Percentiles rank a stretch among this genome's conserved stretches.
Conservation (phyloP, 352 stramenopile species). For the Pythium sukuiense region DNA sequence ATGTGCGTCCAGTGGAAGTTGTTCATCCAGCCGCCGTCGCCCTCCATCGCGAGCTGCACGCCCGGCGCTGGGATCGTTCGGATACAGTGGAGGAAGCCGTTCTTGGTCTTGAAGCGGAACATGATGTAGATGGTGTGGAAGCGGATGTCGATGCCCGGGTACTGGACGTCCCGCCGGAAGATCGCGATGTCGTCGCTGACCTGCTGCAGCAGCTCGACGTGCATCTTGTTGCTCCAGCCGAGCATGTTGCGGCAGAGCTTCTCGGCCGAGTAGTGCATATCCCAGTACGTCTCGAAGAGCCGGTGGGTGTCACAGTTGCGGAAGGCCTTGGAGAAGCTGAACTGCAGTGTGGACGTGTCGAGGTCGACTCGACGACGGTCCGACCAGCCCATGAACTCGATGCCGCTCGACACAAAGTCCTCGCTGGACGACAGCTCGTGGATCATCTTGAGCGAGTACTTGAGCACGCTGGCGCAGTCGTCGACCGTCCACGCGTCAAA, state of each 20-base stretch:
- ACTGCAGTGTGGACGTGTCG: constrained; percentile 30
- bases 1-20: constrained; percentile 37
- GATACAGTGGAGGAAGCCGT: constrained; percentile 31
- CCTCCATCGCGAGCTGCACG: constrained; percentile 21
- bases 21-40: constrained; percentile 32
- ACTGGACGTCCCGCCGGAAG: constrained; percentile 30
- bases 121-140: constrained; percentile 37
- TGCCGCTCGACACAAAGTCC: constrained; percentile 29
- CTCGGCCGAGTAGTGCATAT: constrained; percentile 33
- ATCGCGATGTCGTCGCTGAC: constrained; percentile 30
- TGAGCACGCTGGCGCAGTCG: constrained; percentile 26
- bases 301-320: constrained; percentile 28
- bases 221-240: constrained; percentile 30
- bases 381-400: constrained; percentile 33
- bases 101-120: constrained; percentile 29
- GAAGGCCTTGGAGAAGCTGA: constrained; percentile 32
- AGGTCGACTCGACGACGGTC: constrained; percentile 24
- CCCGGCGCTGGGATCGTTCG: constrained; percentile 26
- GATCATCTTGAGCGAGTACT: constrained; percentile 29
- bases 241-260: constrained; percentile 31
- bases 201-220: constrained; percentile 31
- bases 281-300: constrained; percentile 32
- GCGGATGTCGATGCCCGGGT: constrained; percentile 23
- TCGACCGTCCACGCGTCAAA: constrained; percentile 27
- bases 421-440: constrained; percentile 25